Conservation (phyloP, 1,284 basidiomycete species). For the Inonotus hispidus region DNA sequence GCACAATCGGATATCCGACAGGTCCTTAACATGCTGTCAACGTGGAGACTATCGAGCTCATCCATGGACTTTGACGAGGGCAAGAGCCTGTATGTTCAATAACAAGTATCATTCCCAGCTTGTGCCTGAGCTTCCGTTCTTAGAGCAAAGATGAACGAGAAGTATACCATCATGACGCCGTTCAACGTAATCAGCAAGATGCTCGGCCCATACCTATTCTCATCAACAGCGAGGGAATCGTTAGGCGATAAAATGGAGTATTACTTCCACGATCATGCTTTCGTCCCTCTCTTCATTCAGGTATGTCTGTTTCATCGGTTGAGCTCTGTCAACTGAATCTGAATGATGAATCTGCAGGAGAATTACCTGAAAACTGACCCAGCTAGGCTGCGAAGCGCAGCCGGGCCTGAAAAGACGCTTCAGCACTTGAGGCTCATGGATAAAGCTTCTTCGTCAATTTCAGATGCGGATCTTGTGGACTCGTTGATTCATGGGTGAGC, state of each 20-base stretch:
- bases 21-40: conserved; percentile 96
- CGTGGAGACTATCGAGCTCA: conserved; percentile 79
- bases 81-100: conserved; percentile 68
- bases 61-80: conserved; percentile 89
- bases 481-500: conserved; percentile 86
- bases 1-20: conserved; percentile 95
- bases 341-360: conserved; percentile 48
- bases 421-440: conserved; percentile 83
- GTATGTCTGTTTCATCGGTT: conserved; percentile 33
- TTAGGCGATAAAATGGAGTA: conserved; percentile 91
- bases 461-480: conserved; percentile 95
- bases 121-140: conserved; percentile 4
- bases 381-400: conserved; percentile 47
- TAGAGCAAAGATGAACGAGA: conserved; percentile 87
- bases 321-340: not conserved
- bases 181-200: conserved; percentile 86
- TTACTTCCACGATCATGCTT: conserved; percentile 94
- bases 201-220: conserved; percentile 87
- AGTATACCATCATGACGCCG: conserved; percentile 86
- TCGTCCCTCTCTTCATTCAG: conserved; percentile 94
- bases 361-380: conserved; percentile 88
- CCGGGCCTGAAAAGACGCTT: conserved; percentile 59
- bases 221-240: conserved; percentile 72
- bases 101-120: not conserved
- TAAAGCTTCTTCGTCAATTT: conserved; percentile 85